Evolutionary conservation across 805 yeast genomes (phyloP).

Genomic region (Kluyveromyces lactis): DNA sequence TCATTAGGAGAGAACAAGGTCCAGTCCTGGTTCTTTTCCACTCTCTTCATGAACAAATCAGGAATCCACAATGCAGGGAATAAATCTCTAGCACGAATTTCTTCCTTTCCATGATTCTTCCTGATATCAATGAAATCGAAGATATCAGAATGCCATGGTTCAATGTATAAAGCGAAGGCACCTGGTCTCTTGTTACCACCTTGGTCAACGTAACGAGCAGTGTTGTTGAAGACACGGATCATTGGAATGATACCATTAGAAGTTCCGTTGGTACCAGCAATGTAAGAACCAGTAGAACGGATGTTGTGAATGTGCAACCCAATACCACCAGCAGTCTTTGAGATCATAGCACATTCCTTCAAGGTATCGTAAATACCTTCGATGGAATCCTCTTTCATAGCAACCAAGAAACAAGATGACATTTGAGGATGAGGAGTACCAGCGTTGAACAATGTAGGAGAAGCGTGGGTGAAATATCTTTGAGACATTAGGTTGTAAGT

Average conservation of each 20-base stretch:
- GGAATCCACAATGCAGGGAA: slow-evolving; percentile 94
- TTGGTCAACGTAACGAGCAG: slow-evolving; percentile 96
- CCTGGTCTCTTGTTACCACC: slow-evolving; percentile 99
- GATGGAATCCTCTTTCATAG: slow-evolving; percentile 90
- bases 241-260: slow-evolving; percentile 94
- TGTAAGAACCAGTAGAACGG: slow-evolving; percentile 77
- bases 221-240: slow-evolving; percentile 89
- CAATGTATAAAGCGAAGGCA: slow-evolving; percentile 87
- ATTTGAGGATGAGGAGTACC: slow-evolving; percentile 81
- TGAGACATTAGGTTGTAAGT: slow-evolving; percentile 84
- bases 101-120: slow-evolving; percentile 94
- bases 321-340: slow-evolving; percentile 93
- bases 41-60: slow-evolving; percentile 88
- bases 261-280: slow-evolving; percentile 87
- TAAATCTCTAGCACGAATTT: slow-evolving; percentile 83
- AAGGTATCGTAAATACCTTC: slow-evolving; percentile 91
- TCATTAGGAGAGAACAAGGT: slow-evolving; percentile 82
- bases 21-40: slow-evolving; percentile 74
- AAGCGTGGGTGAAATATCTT: slow-evolving; percentile 86
- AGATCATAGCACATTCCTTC: slow-evolving; percentile 80
- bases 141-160: slow-evolving; percentile 95
- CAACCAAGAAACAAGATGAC: slow-evolving; percentile 87
- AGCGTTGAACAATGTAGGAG: slow-evolving; percentile 91
- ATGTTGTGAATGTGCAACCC: slow-evolving; percentile 86
- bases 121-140: slow-evolving; percentile 79